These are phyloP conservation scores for Flueggea neowawraea DNA, from an alignment of 441 rosid species.

Conservation along the genomic window DNA sequence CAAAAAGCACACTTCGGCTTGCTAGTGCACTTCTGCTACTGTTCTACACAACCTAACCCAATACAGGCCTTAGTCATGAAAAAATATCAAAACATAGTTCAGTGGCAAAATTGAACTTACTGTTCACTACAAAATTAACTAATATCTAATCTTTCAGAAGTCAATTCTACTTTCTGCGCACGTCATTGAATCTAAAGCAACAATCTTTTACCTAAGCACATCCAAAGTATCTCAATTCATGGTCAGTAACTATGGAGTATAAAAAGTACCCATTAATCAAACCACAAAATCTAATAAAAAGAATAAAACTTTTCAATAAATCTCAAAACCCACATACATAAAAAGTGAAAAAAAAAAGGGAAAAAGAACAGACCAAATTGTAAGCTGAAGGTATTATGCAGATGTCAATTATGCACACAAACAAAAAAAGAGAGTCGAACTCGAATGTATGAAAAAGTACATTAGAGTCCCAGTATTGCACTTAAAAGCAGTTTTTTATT, in stretches of 20 bases:
- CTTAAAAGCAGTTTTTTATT: no score
- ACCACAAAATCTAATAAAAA: constrained; percentile 1
- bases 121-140: no score
- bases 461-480: no score
- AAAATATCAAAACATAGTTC: no score
- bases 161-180: constrained; percentile 2
- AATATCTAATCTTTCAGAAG: background rate
- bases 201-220: background rate
- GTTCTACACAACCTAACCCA: no score
- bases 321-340: no score
- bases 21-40: no score
- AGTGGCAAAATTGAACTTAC: no score
- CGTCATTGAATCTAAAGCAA: background rate
- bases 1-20: no score
- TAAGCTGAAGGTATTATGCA: background rate
- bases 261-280: constrained; percentile 3
- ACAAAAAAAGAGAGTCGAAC: background rate
- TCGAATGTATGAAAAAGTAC: constrained; percentile 15
- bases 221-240: background rate
- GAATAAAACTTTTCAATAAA: no score
- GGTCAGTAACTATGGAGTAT: background rate
- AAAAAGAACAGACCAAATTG: background rate
- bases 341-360: background rate
- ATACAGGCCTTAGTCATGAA: no score
- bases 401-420: no score